phyloP scores from a whole-genome alignment of 805 yeast species.

The Alloascoidea hylecoeti region DNA sequence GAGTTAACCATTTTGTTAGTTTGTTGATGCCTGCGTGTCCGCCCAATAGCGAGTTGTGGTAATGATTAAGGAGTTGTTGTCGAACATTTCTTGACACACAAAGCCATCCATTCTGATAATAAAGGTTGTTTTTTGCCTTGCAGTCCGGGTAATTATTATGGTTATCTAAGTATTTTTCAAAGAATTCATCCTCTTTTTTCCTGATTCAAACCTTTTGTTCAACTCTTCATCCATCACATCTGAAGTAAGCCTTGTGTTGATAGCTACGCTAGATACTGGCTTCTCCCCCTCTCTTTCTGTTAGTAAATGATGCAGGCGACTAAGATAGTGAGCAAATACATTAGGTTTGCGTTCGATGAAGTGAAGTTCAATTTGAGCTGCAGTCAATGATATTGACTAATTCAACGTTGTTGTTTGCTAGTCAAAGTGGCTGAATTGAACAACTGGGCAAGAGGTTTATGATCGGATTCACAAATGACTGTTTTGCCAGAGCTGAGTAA shows the following conservation, averaged over 20 bases:
- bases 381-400: background rate
- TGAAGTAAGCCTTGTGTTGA: background rate
- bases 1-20: background rate
- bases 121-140: background rate
- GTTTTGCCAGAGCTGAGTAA: background rate
- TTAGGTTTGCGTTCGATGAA: background rate
- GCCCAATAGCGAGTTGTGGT: background rate
- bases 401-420: background rate
- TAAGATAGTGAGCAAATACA: background rate
- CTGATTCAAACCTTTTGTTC: background rate
- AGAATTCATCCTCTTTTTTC: background rate
- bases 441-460: slow-evolving; percentile 1
- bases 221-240: background rate
- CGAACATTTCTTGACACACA: background rate
- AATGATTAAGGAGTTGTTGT: background rate
- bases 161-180: background rate
- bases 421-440: background rate
- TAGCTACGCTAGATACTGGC: too few species aligned
- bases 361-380: background rate
- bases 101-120: background rate
- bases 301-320: background rate
- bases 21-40: background rate
- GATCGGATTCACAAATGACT: background rate
- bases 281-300: too few species aligned
- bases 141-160: too few species aligned